Evolutionary conservation across 2,329 filamentous ascomycete species (phyloP).

Genomic region (Fusarium incarnatum): DNA sequence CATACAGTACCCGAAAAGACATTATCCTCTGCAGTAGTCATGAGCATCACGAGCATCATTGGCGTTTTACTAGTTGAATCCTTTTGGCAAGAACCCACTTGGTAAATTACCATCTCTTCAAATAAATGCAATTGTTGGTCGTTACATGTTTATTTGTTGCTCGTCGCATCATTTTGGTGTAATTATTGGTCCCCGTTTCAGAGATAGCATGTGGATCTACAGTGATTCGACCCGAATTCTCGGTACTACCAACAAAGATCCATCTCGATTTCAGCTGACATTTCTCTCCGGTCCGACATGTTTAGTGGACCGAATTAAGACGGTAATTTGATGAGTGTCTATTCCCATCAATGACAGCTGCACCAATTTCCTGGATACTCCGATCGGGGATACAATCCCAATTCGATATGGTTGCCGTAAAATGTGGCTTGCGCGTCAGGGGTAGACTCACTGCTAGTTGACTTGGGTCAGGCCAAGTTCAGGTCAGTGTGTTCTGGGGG

Average conservation of each 20-base stretch:
- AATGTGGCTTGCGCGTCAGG: background rate
- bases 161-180: background rate
- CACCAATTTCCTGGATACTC: background rate
- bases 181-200: background rate
- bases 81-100: fast-evolving
- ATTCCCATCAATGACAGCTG: background rate
- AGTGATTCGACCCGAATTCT: background rate
- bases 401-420: background rate
- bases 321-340: background rate
- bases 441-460: background rate
- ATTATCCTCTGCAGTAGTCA: background rate
- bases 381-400: background rate
- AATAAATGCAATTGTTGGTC: background rate
- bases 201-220: background rate
- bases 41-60: background rate
- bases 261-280: background rate
- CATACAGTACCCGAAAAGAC: background rate
- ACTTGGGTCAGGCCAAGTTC: background rate
- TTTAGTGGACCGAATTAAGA: background rate
- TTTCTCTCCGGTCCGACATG: background rate
- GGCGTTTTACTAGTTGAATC: background rate
- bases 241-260: background rate
- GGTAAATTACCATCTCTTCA: background rate
- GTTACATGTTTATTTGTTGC: background rate
- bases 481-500: slow-evolving; percentile 6